Percentiles rank a stretch among this genome's conserved stretches.
Conservation (phyloP, 2,329 filamentous ascomycete genomes). For the Trichoderma polysporum region DNA sequence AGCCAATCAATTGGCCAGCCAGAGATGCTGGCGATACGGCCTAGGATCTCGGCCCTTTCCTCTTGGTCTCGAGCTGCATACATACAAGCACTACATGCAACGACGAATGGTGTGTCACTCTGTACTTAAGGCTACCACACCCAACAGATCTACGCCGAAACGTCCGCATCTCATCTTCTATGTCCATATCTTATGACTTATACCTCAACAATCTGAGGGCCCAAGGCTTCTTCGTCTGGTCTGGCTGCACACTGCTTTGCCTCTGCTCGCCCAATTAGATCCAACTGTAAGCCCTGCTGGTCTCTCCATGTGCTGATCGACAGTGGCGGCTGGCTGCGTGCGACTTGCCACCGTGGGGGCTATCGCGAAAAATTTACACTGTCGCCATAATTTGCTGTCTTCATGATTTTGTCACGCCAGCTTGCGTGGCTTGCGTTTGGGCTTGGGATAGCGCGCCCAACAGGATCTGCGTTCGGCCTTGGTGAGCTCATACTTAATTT, state of each 20-base stretch:
- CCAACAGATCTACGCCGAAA: neutral
- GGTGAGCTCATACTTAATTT: neutral
- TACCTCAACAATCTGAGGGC: neutral
- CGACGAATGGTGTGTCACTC: neutral
- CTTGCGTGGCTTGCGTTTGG: neutral
- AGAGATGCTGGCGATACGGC: neutral
- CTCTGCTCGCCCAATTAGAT: neutral
- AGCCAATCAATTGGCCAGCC: neutral
- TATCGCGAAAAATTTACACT: neutral
- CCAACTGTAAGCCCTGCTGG: neutral
- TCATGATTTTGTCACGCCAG: neutral
- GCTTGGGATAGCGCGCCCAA: neutral
- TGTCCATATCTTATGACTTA: neutral
- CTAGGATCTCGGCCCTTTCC: neutral
- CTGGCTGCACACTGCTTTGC: neutral
- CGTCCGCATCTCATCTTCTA: neutral
- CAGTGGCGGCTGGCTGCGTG: slow-evolving; percentile 5
- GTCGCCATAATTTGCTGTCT: neutral
- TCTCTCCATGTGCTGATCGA: slow-evolving; percentile 11
- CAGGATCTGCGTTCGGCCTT: too few species aligned
- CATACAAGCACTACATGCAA: neutral
- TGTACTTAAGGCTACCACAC: neutral
- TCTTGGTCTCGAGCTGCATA: neutral
- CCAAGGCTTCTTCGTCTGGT: neutral
- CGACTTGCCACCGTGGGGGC: slow-evolving; percentile 3